phyloP scores from a whole-genome alignment of 495 filamentous ascomycete genomes.

The Parathielavia hyrcaniae region DNA sequence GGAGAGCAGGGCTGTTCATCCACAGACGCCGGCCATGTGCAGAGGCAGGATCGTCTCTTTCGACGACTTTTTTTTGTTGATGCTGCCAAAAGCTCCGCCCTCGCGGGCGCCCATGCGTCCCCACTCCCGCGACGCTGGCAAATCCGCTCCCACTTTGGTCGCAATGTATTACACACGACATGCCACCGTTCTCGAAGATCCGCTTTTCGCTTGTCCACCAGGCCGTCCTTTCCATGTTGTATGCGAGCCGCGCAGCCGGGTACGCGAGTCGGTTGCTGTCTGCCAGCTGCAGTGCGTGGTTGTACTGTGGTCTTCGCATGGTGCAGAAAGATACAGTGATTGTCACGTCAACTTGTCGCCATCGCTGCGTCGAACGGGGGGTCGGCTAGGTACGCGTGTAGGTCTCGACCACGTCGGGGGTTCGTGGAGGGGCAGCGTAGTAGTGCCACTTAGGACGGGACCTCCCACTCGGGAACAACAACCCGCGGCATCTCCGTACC shows the following conservation, averaged over 20 bases:
- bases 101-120: constrained; percentile 11
- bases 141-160: constrained; percentile 16
- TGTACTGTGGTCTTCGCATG: too few relatives aligned
- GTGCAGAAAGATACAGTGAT: constrained; percentile 16
- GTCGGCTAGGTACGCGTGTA: constrained; percentile 14
- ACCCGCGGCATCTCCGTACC: constrained; percentile 18
- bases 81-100: constrained; percentile 8
- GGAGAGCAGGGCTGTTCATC: constrained; percentile 5
- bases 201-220: constrained; percentile 1
- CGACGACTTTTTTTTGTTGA: too few relatives aligned
- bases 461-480: constrained; percentile 18
- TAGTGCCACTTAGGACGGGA: constrained; percentile 26
- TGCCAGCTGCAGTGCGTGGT: background rate
- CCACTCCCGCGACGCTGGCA: constrained; percentile 27
- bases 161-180: constrained; percentile 22
- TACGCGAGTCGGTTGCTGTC: background rate
- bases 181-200: constrained; percentile 10
- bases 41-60: constrained; percentile 6
- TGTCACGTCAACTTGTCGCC: constrained; percentile 26
- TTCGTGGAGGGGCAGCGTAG: constrained; percentile 26
- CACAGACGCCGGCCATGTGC: background rate
- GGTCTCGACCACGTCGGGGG: background rate
- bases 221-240: constrained; percentile 9
- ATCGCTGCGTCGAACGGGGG: constrained; percentile 18
- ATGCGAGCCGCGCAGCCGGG: background rate